These are phyloP conservation scores for Exophiala sp. DNA, from an alignment of 2,329 filamentous ascomycete species.

Conservation along the genomic window DNA sequence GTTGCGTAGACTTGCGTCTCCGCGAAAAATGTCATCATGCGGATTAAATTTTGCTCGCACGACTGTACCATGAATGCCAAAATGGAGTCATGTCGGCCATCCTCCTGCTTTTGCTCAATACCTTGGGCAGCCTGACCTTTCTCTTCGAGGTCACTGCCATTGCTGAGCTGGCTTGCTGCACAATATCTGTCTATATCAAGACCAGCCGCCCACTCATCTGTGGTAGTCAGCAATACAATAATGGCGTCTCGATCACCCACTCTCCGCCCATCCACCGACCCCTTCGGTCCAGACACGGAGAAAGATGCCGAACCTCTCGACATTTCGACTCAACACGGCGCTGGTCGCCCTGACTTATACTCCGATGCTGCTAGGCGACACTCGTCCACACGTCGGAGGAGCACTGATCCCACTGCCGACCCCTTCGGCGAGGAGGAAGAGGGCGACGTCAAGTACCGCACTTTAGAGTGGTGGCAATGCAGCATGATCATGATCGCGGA, in stretches of 20 bases:
- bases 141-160: too few species aligned
- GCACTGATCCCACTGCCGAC: not conserved
- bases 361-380: constrained; percentile 3
- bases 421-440: constrained; percentile 20
- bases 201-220: too few species aligned
- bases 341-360: not conserved
- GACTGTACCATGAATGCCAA: too few species aligned
- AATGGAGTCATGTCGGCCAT: too few species aligned
- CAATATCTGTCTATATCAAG: too few species aligned
- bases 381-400: too few species aligned
- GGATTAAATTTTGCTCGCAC: too few species aligned
- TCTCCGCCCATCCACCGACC: constrained; percentile 12
- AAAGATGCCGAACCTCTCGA: constrained; percentile 5
- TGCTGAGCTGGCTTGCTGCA: too few species aligned
- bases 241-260: constrained; percentile 17
- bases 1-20: too few species aligned
- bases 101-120: too few species aligned
- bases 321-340: not conserved
- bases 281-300: constrained; percentile 13
- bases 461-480: constrained; percentile 26
- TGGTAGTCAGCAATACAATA: not conserved
- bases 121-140: too few species aligned
- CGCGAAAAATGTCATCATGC: too few species aligned
- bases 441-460: constrained; percentile 23
- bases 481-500: constrained; percentile 54